phyloP scores from a whole-genome alignment of 1,139 yeast species.

The Meyerozyma carpophila region DNA sequence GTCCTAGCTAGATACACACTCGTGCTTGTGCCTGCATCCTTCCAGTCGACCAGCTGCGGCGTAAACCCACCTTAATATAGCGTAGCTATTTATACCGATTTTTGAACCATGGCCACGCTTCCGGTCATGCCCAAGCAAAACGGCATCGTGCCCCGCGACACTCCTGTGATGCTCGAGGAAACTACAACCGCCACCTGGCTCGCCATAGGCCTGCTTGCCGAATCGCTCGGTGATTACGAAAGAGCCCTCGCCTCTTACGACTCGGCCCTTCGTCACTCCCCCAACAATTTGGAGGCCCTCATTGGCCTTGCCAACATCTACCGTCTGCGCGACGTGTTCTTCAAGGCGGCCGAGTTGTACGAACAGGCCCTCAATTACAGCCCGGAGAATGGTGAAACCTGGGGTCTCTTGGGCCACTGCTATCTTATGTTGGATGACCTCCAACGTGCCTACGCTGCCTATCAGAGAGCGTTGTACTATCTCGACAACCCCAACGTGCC shows the following conservation, averaged over 20 bases:
- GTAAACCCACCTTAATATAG: neutral
- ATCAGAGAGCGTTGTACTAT: slow-evolving; percentile 91
- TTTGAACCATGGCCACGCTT: neutral
- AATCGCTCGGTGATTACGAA: slow-evolving; percentile 81
- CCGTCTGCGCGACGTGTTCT: slow-evolving; percentile 83
- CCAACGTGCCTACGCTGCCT: slow-evolving; percentile 92
- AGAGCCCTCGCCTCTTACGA: slow-evolving; percentile 88
- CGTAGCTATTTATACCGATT: neutral
- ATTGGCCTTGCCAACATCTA: slow-evolving; percentile 84
- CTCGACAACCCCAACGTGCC: slow-evolving; percentile 93
- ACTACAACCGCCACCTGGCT: slow-evolving; percentile 91
- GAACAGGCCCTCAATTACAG: slow-evolving; percentile 78
- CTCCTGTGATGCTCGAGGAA: slow-evolving; percentile 34
- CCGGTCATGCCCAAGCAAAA: slow-evolving; percentile 1
- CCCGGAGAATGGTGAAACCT: slow-evolving; percentile 90
- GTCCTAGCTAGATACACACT: neutral
- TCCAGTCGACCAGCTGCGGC: no score
- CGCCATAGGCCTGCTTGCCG: slow-evolving; percentile 87
- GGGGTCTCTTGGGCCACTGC: slow-evolving; percentile 98
- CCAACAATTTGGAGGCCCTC: slow-evolving; percentile 79
- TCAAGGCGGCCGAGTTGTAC: slow-evolving; percentile 89
- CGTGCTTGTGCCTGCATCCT: no score
- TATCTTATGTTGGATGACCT: slow-evolving; percentile 94
- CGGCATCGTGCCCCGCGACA: neutral
- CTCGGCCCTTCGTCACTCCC: slow-evolving; percentile 81